Evolutionary conservation across 1,284 basidiomycete genomes (phyloP), one percentile per base, ranked within the genome.

Genomic region (Inonotus obliquus): DNA sequence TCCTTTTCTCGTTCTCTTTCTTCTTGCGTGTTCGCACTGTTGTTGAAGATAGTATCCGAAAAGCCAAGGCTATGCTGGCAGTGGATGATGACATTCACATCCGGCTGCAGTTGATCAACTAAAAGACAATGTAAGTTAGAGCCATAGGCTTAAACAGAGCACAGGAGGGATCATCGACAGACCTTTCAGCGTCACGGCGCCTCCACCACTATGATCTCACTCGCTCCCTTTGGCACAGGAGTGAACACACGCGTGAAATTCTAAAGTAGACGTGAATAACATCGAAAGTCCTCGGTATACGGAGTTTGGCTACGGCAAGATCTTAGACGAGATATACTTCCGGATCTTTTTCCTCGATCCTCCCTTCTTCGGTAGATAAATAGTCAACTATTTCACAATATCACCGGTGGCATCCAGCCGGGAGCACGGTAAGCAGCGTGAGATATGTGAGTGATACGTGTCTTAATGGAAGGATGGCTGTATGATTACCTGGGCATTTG

Each of bases 241-340:
- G n/a, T 14, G 25, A 49, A 10, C 25, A 25, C 48, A 32, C 23
- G 23, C n/a, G 14, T 23, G 23, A 23, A 23, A 35, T 25, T 4
- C 32, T 13, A 14, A 27, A 32, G 32, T 27, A 25, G 13, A 27
- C 51, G 51, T 52, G 51, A 52, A 52, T 29, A 52, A 9, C 29
- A 35, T 32, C 51, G 19, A 52, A 27, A 52, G 51, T 52, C 51
- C 51, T 52, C 51, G 51, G 51, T 52, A 19, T 52, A 52, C 32
- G 17, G 51, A n/a, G 32, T 6, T 52, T 23, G 13, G 17, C 9
- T 52, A 49, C n/a, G 32, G 32, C 32, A 32, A 32, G 32, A 32
- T 32, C 32, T 4, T 9, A 25, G 48, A 49, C 25, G 23, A 25
- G 48, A 49, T 49, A 49, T n/a, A n/a, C 23, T 27, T 49, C 25